A percentile compares a stretch with the other conserved stretches of the same genome.
These are phyloP conservation scores for Malus hybrid DNA, from an alignment of 331 rosid species.

Conservation along the genomic window DNA sequence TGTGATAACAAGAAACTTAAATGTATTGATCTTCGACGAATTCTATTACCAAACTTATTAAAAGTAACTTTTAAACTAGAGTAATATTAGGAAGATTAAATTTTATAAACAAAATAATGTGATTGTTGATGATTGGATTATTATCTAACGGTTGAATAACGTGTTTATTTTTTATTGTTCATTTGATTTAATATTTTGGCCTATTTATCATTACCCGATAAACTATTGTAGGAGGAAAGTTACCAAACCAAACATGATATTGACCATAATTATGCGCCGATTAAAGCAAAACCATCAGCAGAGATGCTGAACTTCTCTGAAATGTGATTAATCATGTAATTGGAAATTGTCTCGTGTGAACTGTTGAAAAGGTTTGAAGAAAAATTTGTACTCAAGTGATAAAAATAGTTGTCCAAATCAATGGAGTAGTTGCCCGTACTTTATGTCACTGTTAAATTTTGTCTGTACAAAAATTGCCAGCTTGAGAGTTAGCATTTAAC, in stretches of 20 bases:
- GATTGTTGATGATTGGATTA: too few species aligned
- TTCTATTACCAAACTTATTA: background rate
- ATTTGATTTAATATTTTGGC: too few species aligned
- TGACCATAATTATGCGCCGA: background rate
- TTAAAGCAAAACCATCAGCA: background rate
- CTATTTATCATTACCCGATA: too few species aligned
- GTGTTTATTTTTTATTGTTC: too few species aligned
- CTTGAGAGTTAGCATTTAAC: slow-evolving; percentile 1
- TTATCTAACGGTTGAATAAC: fast-evolving
- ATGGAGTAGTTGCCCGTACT: background rate
- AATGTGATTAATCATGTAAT: background rate
- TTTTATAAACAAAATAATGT: too few species aligned
- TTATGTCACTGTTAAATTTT: too few species aligned
- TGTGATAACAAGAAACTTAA: background rate
- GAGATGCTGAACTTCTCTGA: background rate
- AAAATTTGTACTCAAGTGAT: too few species aligned
- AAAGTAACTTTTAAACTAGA: too few species aligned
- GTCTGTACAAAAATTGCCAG: background rate
- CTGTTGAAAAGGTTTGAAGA: too few species aligned
- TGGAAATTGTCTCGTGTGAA: too few species aligned
- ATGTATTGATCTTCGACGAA: background rate
- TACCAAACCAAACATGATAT: background rate
- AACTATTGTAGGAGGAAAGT: background rate
- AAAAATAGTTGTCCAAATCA: background rate
- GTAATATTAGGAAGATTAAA: fast-evolving